Evolutionary conservation across 306 rosid genomes (phyloP), one percentile per base, ranked within the genome.

Genomic region (Abrus precatorius): DNA sequence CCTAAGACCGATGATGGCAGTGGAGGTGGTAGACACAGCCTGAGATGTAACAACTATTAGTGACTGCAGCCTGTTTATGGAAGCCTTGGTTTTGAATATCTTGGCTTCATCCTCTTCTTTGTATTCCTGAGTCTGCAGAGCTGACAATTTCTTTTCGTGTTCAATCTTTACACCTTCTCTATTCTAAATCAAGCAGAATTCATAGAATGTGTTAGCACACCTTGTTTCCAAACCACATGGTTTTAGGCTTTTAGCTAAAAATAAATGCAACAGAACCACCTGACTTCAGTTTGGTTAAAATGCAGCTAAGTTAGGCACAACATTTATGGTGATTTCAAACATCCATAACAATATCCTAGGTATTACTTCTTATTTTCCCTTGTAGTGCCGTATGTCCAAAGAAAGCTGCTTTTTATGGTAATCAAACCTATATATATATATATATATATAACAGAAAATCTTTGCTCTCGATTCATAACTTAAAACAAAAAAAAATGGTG

Each of bases 81-180:
- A 84, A 41, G 97, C 63, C 91, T 96, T 96, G 76, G 99, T 96
- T 89, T 93, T 93, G 89, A 89, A 88, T 75, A 93, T 76, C 92
- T 96, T 93, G 62, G 88, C 86, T 84, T 92, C 97, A 61, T 93
- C 97, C 69, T 89, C 97, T 62, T 98, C 97, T 83, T 91, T 96
- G 94, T 87, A 92, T 83, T 96, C 99, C 86, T 93, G 98, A 84
- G 87, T 87, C 80, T 96, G 99, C 55, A 96, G 85, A 0, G 87
- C 77, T 3, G 97, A 82, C 82, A 96, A 56, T 86, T 96, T 96
- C 91, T 90, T 93, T 56, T 92, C 97, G 75, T 90, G 97, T 60
- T 89, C 99, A 64, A 96, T 96, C 93, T 92, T 96, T 86, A 88
- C 89, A 43, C 94, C 87, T 93, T 96, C 99, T 83, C 99, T 92